phyloP scores from a whole-genome alignment of 1,284 basidiomycete genomes.

The Kwoniella shivajii region DNA sequence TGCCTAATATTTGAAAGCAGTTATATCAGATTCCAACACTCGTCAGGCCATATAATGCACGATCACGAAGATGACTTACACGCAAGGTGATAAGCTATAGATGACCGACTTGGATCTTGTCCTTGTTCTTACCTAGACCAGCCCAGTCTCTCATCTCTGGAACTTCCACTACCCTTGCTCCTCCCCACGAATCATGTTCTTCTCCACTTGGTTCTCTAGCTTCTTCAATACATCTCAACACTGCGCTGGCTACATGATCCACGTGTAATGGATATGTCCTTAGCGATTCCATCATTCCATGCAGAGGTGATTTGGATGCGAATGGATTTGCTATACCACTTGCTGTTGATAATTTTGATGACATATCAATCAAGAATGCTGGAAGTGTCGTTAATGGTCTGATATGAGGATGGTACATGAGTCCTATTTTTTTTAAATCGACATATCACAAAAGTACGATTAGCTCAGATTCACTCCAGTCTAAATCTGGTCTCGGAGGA shows the following conservation, averaged over 20 bases:
- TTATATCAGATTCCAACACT: no score
- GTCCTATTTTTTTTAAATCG: no score
- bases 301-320: slow-evolving; percentile 51
- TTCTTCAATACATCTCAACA: slow-evolving; percentile 53
- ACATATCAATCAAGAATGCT: slow-evolving; percentile 80
- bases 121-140: slow-evolving; percentile 30
- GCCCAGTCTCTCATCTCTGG: slow-evolving; percentile 64
- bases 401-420: slow-evolving; percentile 94
- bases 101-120: no score
- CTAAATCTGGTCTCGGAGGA: not conserved
- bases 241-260: slow-evolving; percentile 88
- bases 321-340: slow-evolving; percentile 61
- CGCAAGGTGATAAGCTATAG: no score
- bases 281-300: slow-evolving; percentile 62
- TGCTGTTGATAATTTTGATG: slow-evolving; percentile 68
- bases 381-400: slow-evolving; percentile 84
- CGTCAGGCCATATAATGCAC: no score
- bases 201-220: slow-evolving; percentile 46
- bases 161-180: slow-evolving; percentile 70
- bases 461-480: not conserved
- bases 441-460: no score
- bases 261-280: slow-evolving; percentile 89
- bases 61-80: no score
- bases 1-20: no score
- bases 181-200: not conserved